Conservation (phyloP, 208 protist genomes). For the Herpetomonas tarakana region DNA sequence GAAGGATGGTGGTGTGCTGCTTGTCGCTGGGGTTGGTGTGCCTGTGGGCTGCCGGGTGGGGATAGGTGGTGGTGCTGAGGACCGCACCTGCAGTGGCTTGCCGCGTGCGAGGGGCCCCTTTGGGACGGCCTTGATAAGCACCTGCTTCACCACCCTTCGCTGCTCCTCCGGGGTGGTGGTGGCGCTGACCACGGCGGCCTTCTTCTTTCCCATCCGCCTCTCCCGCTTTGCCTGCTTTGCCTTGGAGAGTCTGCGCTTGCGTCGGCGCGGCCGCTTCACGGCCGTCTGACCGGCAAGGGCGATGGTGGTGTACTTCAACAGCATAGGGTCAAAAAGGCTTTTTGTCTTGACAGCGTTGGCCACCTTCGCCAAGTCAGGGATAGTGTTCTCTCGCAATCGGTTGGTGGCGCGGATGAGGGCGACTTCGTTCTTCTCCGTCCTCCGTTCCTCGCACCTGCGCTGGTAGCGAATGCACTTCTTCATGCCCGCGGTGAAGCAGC, state of each 20-base stretch:
- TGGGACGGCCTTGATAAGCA: slow-evolving; percentile 12
- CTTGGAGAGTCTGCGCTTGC: background rate
- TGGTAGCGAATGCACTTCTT: background rate
- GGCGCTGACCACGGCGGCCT: slow-evolving; percentile 1
- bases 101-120: background rate
- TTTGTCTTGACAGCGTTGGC: no score
- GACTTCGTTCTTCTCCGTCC: background rate
- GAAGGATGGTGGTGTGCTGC: background rate
- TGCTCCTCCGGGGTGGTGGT: slow-evolving; percentile 9
- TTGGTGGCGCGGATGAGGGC: background rate
- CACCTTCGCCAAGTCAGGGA: no score
- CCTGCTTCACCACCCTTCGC: background rate
- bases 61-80: background rate
- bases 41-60: background rate
- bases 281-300: background rate
- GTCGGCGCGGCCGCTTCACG: background rate
- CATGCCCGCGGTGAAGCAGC: background rate
- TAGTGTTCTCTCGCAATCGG: no score
- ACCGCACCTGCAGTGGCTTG: slow-evolving; percentile 1
- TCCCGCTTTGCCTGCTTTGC: background rate
- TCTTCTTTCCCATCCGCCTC: background rate
- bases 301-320: background rate
- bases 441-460: background rate
- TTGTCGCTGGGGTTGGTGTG: background rate
- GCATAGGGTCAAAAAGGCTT: no score